Percentiles rank a stretch among this genome's conserved stretches.
These are phyloP conservation scores for Lignosus rhinocerotis DNA, from an alignment of 1,284 basidiomycete genomes.

Conservation along the genomic window DNA sequence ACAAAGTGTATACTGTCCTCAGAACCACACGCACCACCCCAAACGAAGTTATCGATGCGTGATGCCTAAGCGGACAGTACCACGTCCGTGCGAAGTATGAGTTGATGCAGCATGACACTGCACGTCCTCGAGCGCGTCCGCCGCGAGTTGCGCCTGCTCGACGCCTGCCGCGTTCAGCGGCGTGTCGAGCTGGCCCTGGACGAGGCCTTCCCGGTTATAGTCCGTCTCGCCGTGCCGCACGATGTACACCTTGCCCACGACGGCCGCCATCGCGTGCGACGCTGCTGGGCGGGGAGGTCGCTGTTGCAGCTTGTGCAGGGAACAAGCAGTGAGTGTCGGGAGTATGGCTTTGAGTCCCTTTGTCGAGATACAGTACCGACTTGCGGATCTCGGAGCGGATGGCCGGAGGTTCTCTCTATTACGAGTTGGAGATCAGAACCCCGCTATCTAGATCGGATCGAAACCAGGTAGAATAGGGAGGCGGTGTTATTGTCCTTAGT, in stretches of 20 bases:
- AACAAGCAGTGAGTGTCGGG: no score
- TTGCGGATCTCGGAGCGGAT: no score
- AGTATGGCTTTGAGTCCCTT: no score
- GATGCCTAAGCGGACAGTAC: no score
- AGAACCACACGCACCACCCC: not conserved
- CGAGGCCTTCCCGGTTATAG: constrained; percentile 57
- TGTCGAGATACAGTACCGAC: no score
- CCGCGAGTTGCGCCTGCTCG: constrained; percentile 56
- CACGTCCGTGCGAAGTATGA: no score
- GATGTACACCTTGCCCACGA: constrained; percentile 48
- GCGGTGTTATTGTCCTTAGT: no score
- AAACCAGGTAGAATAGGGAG: not conserved
- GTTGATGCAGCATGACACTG: constrained; percentile 21
- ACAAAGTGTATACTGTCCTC: not conserved
- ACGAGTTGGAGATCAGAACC: not conserved
- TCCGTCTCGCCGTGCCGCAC: constrained; percentile 78
- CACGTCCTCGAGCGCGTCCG: constrained; percentile 49
- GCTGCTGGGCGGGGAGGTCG: no score
- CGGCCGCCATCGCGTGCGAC: not conserved
- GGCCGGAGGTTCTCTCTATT: no score
- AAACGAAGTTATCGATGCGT: no score
- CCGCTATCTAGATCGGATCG: not conserved
- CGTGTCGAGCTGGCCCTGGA: constrained; percentile 74
- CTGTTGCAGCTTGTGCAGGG: no score
- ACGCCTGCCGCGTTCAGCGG: constrained; percentile 58